Percentiles rank a stretch among this genome's conserved stretches.
phyloP scores from a whole-genome alignment of 345 rosid genomes.

The Euclidium syriacum region DNA sequence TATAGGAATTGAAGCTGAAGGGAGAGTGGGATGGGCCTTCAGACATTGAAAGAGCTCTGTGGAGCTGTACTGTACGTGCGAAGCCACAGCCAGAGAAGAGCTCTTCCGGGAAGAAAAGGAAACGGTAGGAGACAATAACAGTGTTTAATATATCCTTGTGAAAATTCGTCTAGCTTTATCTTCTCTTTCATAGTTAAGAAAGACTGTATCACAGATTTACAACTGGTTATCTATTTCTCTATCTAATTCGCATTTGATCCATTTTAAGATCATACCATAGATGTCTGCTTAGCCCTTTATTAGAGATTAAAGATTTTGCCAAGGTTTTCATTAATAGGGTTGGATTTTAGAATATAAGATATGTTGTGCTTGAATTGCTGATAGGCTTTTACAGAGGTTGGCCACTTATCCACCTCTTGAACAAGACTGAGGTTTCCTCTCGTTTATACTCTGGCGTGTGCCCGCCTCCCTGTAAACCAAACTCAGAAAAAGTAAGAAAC shows the following conservation, averaged over 20 bases:
- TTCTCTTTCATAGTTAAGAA: neutral
- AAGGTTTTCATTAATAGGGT: too few relatives aligned
- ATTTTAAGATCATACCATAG: neutral
- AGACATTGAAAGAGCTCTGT: constrained; percentile 77
- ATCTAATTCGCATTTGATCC: neutral
- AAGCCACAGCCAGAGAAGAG: constrained; percentile 34
- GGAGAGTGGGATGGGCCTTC: constrained; percentile 58
- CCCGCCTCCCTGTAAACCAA: constrained; percentile 56
- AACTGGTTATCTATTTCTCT: neutral
- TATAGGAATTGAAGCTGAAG: constrained; percentile 57
- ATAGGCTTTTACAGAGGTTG: neutral
- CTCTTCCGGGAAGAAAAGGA: constrained; percentile 57
- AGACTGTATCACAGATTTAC: neutral
- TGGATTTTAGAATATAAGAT: too few relatives aligned
- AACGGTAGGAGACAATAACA: constrained; percentile 30
- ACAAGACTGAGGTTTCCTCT: constrained; percentile 40
- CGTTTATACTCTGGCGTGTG: constrained; percentile 51
- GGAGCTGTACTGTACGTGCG: constrained; percentile 56
- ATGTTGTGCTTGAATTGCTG: neutral
- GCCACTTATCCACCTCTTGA: constrained; percentile 25
- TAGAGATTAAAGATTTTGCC: too few relatives aligned
- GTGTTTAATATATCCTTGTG: too few relatives aligned
- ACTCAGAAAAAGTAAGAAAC: neutral
- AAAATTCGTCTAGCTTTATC: neutral
- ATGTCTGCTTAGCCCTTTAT: too few relatives aligned